These are phyloP conservation scores for Beverwykella pulmonaria DNA, from an alignment of 495 filamentous ascomycete genomes.

Conservation along the genomic window DNA sequence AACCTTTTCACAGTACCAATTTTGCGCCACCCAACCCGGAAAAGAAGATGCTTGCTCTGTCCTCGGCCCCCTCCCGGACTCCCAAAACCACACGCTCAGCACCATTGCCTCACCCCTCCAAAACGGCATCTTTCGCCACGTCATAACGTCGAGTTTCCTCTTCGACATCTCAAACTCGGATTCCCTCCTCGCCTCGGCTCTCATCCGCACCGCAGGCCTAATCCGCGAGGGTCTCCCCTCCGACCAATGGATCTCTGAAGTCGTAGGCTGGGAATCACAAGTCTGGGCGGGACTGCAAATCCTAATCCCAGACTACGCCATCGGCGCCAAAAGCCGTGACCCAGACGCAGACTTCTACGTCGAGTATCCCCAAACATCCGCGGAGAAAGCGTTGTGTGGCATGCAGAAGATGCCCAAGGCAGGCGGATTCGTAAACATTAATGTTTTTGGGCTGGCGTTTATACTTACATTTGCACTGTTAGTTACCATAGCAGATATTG, in stretches of 20 bases:
- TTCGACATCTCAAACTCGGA: background rate
- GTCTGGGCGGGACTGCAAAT: slow-evolving; percentile 14
- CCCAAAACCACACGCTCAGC: background rate
- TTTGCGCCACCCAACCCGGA: background rate
- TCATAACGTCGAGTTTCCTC: background rate
- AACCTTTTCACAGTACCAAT: slow-evolving; percentile 2
- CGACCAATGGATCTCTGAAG: slow-evolving; percentile 23
- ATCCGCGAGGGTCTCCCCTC: background rate
- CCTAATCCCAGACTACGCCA: slow-evolving; percentile 11
- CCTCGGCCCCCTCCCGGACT: background rate
- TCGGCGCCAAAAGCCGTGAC: slow-evolving; percentile 6
- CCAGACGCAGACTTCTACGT: background rate
- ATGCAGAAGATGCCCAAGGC: slow-evolving; percentile 14
- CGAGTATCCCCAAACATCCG: background rate
- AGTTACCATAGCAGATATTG: background rate
- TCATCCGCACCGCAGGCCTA: background rate
- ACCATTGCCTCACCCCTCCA: background rate
- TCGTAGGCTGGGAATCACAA: background rate
- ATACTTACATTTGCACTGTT: background rate
- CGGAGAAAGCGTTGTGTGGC: slow-evolving; percentile 6
- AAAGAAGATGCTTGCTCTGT: background rate
- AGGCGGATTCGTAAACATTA: slow-evolving; percentile 26
- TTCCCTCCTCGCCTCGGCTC: background rate
- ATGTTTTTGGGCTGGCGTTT: slow-evolving; percentile 17
- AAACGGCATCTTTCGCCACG: background rate